Percentiles rank a stretch among this genome's conserved stretches.
These are phyloP conservation scores for Fusarium xyrophilum DNA, from an alignment of 2,329 filamentous ascomycete genomes.

Conservation along the genomic window DNA sequence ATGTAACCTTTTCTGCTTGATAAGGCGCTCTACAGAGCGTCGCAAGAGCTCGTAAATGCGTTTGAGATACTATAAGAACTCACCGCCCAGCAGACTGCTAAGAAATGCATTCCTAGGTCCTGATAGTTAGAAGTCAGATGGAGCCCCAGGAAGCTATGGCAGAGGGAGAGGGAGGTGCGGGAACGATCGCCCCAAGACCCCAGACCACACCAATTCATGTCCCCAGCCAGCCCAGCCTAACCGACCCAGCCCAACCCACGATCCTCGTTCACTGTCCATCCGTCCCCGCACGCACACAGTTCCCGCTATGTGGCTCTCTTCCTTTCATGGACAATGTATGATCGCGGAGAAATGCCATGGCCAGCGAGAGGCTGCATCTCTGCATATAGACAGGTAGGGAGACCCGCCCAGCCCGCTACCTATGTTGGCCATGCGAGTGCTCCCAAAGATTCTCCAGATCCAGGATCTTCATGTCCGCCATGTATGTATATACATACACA, in stretches of 20 bases:
- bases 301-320: conserved; percentile 34
- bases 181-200: conserved; percentile 46
- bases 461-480: conserved; percentile 29
- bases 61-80: background rate
- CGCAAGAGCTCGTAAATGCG: background rate
- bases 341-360: conserved; percentile 24
- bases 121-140: background rate
- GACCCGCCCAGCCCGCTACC: conserved; percentile 3
- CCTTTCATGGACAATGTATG: conserved; percentile 10
- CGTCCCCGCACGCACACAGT: conserved; percentile 32
- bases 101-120: background rate
- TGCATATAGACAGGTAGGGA: conserved; percentile 17
- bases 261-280: conserved; percentile 19
- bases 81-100: background rate
- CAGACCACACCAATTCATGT: conserved; percentile 39
- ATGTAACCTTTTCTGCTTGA: conserved; percentile 7
- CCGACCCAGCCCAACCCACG: conserved; percentile 14
- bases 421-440: conserved; percentile 24
- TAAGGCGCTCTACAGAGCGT: background rate
- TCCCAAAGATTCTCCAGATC: conserved; percentile 19
- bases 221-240: conserved; percentile 9
- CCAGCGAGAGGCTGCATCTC: conserved; percentile 17
- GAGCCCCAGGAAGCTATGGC: background rate
- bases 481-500: conserved; percentile 7
- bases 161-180: conserved; percentile 42